These are phyloP conservation scores for Beauveria sp. DNA, from an alignment of 2,329 filamentous ascomycete species.

Conservation along the genomic window DNA sequence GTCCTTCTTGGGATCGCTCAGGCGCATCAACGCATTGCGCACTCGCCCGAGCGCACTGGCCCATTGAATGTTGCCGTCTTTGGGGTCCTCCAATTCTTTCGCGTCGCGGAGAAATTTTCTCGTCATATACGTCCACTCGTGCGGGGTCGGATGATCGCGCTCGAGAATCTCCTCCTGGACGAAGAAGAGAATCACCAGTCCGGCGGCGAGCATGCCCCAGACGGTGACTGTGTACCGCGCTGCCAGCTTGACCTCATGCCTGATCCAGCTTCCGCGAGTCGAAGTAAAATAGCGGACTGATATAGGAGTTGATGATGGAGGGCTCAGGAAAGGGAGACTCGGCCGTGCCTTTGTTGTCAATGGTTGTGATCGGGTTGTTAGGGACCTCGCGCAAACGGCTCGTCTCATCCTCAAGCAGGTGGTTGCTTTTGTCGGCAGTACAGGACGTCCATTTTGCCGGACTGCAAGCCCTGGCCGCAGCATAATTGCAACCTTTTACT, in stretches of 20 bases:
- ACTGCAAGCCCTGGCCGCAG: conserved; percentile 34
- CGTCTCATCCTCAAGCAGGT: neutral
- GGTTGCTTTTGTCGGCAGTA: conserved; percentile 14
- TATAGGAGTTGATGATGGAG: conserved; percentile 41
- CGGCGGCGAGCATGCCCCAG: conserved; percentile 55
- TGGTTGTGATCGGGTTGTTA: conserved; percentile 22
- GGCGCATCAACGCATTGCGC: conserved; percentile 49
- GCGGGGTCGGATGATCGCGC: conserved; percentile 68
- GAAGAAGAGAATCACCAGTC: conserved; percentile 55
- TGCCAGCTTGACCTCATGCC: conserved; percentile 61
- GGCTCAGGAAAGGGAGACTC: conserved; percentile 41
- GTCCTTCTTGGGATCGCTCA: conserved; percentile 64
- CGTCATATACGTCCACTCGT: conserved; percentile 70
- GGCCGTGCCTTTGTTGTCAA: conserved; percentile 25
- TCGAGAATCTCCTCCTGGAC: conserved; percentile 70
- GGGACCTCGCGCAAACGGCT: conserved; percentile 17
- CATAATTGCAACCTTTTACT: neutral
- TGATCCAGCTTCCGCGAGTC: conserved; percentile 62
- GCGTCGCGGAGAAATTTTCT: conserved; percentile 61
- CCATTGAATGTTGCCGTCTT: conserved; percentile 56
- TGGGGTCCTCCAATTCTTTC: conserved; percentile 48
- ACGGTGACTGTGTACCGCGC: conserved; percentile 59
- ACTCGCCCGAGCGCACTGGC: conserved; percentile 54
- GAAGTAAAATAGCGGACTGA: conserved; percentile 72
- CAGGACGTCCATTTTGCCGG: conserved; percentile 22